A percentile compares a stretch with the other conserved stretches of the same genome.
phyloP scores from a whole-genome alignment of 106 monocot genomes.

The Alisma plantagoaquatica region DNA sequence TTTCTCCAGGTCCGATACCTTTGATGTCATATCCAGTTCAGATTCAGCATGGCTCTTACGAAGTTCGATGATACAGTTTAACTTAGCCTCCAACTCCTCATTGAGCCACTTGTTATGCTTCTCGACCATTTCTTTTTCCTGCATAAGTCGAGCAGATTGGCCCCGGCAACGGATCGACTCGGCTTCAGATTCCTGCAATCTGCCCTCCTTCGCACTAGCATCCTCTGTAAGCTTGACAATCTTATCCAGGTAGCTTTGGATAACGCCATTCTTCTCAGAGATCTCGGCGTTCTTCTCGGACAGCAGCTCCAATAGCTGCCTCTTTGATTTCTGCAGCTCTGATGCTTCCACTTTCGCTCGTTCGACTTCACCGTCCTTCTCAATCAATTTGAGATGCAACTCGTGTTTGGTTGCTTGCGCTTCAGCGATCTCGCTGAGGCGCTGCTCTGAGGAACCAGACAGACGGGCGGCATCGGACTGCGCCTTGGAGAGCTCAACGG shows the following conservation, averaged over 20 bases:
- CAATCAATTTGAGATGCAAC: constrained; percentile 50
- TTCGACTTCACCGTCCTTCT: constrained; percentile 82
- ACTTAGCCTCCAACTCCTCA: constrained; percentile 71
- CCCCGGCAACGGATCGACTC: constrained; percentile 55
- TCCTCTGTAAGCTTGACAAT: constrained; percentile 69
- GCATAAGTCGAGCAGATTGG: constrained; percentile 37
- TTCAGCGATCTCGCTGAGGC: constrained; percentile 39
- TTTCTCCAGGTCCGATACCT: constrained; percentile 76
- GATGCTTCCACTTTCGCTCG: constrained; percentile 51
- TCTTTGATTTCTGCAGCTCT: constrained; percentile 69
- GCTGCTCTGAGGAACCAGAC: constrained; percentile 36
- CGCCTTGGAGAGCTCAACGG: constrained; percentile 37
- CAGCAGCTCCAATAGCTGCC: constrained; percentile 65
- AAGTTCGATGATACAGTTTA: constrained; percentile 57
- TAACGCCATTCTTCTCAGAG: constrained; percentile 61
- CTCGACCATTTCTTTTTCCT: constrained; percentile 91
- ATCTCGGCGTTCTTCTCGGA: constrained; percentile 78
- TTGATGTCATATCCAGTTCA: constrained; percentile 54
- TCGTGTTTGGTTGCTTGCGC: constrained; percentile 62
- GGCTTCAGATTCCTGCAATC: constrained; percentile 43
- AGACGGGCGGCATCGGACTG: constrained; percentile 65
- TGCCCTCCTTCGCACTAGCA: constrained; percentile 41
- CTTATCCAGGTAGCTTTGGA: constrained; percentile 75
- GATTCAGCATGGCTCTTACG: constrained; percentile 60
- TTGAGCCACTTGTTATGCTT: constrained; percentile 93